Conservation (phyloP, 768 basidiomycete species). For the Russula earlei region DNA sequence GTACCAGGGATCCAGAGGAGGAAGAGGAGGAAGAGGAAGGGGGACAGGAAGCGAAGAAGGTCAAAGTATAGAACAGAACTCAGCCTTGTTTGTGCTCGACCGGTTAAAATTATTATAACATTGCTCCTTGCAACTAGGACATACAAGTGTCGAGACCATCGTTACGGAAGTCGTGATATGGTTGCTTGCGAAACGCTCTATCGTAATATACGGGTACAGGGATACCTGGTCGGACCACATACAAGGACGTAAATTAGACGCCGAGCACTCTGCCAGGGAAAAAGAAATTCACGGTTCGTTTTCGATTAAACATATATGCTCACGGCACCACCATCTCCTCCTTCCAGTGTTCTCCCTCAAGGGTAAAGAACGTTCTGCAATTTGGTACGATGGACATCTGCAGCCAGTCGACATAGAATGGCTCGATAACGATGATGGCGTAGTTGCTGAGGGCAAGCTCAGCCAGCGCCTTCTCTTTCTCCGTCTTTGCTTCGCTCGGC, state of each 20-base stretch:
- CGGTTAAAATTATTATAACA: neutral
- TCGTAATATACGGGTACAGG: neutral
- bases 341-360: slow-evolving; percentile 41
- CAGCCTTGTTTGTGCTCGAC: neutral
- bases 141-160: neutral
- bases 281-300: too few species aligned
- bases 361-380: slow-evolving; percentile 45
- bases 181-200: neutral
- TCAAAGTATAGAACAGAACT: neutral
- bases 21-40: neutral
- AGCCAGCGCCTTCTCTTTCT: slow-evolving; percentile 38
- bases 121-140: neutral
- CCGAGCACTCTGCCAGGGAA: neutral
- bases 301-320: neutral
- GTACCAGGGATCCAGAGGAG: neutral
- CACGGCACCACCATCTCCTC: slow-evolving; percentile 60
- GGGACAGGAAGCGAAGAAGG: slow-evolving; percentile 9
- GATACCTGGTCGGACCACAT: neutral
- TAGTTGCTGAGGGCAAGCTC: slow-evolving; percentile 55
- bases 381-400: slow-evolving; percentile 52
- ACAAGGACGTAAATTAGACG: neutral
- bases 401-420: slow-evolving; percentile 56
- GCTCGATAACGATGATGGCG: slow-evolving; percentile 63
- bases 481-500: slow-evolving; percentile 30
- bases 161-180: neutral